Base-by-base conservation (phyloP, 2,329 filamentous ascomycete genomes). In the Emmonsiellopsis sp. region DNA sequence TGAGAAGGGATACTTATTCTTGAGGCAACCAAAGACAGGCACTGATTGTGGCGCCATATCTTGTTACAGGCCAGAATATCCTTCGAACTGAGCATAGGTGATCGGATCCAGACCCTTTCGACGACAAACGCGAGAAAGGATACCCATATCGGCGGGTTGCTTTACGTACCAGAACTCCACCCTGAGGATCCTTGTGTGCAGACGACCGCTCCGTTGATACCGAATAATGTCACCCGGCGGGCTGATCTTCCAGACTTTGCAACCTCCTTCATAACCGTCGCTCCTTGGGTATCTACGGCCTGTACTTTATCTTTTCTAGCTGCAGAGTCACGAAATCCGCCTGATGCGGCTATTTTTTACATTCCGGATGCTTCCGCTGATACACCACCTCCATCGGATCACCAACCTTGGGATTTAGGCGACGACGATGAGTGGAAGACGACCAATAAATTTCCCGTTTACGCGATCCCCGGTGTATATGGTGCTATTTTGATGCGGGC, bases 101-200 rank as follows among this genome's bases (percentile, higher is more conserved):
- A 65, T 54, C 86, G 87, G 62, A 79, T 95, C 50, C 87, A 84
- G 44, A 94, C 89, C 0, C 76, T 96, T 11, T 87, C 87, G 2
- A 82, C 79, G 34, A 86, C 82, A 56, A 83, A 82, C 65, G 77
- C 81, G 51, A 76, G 79, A 34, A 68, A 76, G 40, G 81, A 84
- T 58, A 79, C 79, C 52, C 74, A 81, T 52, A 82, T 93, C 37
- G 80, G 82, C 58, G 92, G 92, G 57, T 79, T 96, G 13, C 78
- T 97, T 54, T 97, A 93, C 67, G 86, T 95, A 2, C 93, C 92
- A 4, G 81, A 84, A 55, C 76, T 95, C 41, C 66, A 71, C 5
- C 54, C 64, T 9, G 67, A 76, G 53, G 78, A 85, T 57, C 70
- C 76, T 0, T 96, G 91, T 72, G 76, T 77, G 64, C 73, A 81